Evolutionary conservation across 257 asterid species (phyloP).

Genomic region (Primulina huaijiensis): DNA sequence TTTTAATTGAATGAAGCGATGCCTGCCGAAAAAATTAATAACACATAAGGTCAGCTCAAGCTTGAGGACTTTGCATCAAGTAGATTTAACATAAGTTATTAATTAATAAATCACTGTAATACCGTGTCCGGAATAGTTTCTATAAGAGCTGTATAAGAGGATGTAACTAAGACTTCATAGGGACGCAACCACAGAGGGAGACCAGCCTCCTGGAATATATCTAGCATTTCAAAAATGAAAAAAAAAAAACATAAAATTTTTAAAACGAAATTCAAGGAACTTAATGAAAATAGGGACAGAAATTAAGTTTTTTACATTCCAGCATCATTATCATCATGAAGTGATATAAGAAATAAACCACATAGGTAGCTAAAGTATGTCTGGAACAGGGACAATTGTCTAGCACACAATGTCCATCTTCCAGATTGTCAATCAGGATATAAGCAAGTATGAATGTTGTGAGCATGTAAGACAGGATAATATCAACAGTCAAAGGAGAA

Average conservation of each 20-base stretch:
- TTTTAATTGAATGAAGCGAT: constrained; percentile 89
- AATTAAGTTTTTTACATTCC: background rate
- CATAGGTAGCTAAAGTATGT: background rate
- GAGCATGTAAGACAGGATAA: background rate
- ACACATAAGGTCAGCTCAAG: background rate
- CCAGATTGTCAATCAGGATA: background rate
- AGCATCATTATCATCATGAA: background rate
- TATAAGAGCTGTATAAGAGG: constrained; percentile 94
- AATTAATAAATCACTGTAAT: constrained; percentile 22
- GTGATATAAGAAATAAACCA: background rate
- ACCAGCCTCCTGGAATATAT: constrained; percentile 99
- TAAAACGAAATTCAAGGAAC: background rate
- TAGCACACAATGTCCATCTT: background rate
- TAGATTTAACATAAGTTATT: background rate
- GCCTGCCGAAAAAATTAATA: constrained; percentile 54
- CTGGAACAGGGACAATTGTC: background rate
- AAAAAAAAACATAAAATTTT: background rate
- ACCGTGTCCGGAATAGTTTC: constrained; percentile 99
- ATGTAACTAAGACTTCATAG: constrained; percentile 47
- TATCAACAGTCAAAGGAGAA: background rate
- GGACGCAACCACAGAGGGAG: constrained; percentile 45
- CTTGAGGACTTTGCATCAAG: constrained; percentile 16
- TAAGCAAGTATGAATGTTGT: background rate
- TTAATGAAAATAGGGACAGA: background rate
- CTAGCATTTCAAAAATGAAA: constrained; percentile 41